phyloP scores from a whole-genome alignment of 352 stramenopile species.

The Elongisporangium prolatum region DNA sequence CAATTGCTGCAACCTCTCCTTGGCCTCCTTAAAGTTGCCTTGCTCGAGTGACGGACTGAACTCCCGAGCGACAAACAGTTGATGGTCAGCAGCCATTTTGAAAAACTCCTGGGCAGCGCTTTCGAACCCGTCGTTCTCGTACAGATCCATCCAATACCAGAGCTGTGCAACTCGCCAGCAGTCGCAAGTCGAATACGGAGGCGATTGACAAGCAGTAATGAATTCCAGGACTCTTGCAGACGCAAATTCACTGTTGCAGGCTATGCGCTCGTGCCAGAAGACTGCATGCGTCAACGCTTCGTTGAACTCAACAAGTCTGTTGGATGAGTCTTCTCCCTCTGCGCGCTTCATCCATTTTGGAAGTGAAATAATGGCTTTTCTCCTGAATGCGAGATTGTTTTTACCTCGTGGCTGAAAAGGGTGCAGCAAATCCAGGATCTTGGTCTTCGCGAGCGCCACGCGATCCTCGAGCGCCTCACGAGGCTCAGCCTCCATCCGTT shows the following conservation, averaged over 20 bases:
- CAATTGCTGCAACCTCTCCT: slow-evolving; percentile 35
- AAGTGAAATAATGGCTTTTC: slow-evolving; percentile 40
- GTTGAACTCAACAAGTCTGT: slow-evolving; percentile 19
- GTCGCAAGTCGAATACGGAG: slow-evolving; percentile 19
- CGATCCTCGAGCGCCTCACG: slow-evolving; percentile 46
- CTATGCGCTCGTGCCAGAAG: slow-evolving; percentile 59
- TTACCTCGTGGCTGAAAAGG: slow-evolving; percentile 52
- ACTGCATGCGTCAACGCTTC: slow-evolving; percentile 39
- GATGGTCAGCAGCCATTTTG: slow-evolving; percentile 27
- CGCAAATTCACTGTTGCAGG: slow-evolving; percentile 26
- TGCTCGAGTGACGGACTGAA: slow-evolving; percentile 19
- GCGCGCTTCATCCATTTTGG: background rate
- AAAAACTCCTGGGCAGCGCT: slow-evolving; percentile 41
- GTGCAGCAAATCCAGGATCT: slow-evolving; percentile 47
- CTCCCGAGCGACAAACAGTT: slow-evolving; percentile 42
- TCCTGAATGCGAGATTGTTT: slow-evolving; percentile 24
- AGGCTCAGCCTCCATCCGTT: slow-evolving; percentile 51
- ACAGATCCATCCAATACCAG: slow-evolving; percentile 52
- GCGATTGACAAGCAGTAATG: slow-evolving; percentile 17
- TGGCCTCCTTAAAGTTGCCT: slow-evolving; percentile 29
- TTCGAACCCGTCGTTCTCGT: slow-evolving; percentile 45
- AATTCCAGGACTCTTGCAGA: slow-evolving; percentile 31
- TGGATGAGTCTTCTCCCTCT: slow-evolving; percentile 3
- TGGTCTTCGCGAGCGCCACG: slow-evolving; percentile 46
- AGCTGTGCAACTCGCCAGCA: slow-evolving; percentile 43